phyloP scores from a whole-genome alignment of 148 eudicot genomes.

The Suaeda aralocaspica region DNA sequence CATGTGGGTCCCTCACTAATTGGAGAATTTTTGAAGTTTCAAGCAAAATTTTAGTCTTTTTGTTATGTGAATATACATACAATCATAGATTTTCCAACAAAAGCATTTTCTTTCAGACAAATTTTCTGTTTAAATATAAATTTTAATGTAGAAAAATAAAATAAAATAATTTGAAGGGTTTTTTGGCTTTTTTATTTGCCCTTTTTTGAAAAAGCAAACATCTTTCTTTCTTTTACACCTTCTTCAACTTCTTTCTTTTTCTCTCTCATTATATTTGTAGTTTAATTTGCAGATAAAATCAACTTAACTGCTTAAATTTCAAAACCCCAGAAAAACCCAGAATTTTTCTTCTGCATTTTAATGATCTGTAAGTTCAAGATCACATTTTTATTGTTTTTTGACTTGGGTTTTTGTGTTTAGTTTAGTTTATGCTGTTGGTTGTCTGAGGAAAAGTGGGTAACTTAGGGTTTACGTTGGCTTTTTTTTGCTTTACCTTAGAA shows the following conservation, averaged over 20 bases:
- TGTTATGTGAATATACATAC: constrained; percentile 18
- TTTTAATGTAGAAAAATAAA: constrained; percentile 11
- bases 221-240: constrained; percentile 4
- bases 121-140: background rate
- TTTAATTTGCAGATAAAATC: constrained; percentile 11
- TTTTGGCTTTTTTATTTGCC: constrained; percentile 16
- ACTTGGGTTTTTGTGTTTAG: constrained; percentile 1
- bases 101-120: background rate
- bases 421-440: background rate
- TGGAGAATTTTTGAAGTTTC: constrained; percentile 15
- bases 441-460: background rate
- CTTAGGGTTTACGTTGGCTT: constrained; percentile 28
- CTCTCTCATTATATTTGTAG: constrained; percentile 11
- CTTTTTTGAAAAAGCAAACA: constrained; percentile 22
- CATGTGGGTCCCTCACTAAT: background rate
- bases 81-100: background rate
- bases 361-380: constrained; percentile 55
- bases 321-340: constrained; percentile 28
- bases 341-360: constrained; percentile 21
- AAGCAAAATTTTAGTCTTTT: background rate
- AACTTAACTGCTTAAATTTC: constrained; percentile 13
- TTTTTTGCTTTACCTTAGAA: background rate
- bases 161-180: constrained; percentile 1
- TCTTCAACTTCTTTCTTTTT: constrained; percentile 6
- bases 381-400: constrained; percentile 3